These are phyloP conservation scores for Aspergillus funiculosus DNA, from an alignment of 495 filamentous ascomycete species.

Conservation along the genomic window DNA sequence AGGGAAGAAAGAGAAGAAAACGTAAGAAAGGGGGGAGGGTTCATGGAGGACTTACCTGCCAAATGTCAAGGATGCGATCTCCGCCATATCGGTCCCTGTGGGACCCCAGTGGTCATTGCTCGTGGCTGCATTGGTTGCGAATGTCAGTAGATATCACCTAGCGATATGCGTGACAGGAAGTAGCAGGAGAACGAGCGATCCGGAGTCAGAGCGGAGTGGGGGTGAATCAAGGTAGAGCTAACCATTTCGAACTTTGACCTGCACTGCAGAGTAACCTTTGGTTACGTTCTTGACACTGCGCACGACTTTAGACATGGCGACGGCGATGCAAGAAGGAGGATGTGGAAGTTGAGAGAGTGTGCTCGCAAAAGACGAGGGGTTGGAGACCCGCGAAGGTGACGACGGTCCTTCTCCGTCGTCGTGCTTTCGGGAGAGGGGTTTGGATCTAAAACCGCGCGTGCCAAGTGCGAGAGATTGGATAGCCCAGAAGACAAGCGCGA, in stretches of 20 bases:
- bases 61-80: slow-evolving; percentile 95
- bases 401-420: no score
- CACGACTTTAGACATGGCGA: slow-evolving; percentile 90
- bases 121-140: slow-evolving; percentile 57
- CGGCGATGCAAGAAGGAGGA: slow-evolving; percentile 12
- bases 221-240: slow-evolving; percentile 30
- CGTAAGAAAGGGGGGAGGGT: no score
- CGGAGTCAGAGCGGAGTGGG: slow-evolving; percentile 12
- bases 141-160: neutral
- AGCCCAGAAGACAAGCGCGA: slow-evolving; percentile 9
- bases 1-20: slow-evolving; percentile 10
- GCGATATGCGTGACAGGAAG: no score
- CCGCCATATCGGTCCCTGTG: slow-evolving; percentile 96
- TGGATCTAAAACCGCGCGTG: no score
- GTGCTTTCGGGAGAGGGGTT: no score
- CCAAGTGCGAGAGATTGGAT: no score
- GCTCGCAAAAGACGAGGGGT: slow-evolving; percentile 8
- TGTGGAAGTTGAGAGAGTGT: neutral
- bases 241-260: slow-evolving; percentile 99
- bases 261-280: slow-evolving; percentile 94
- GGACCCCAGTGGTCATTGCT: slow-evolving; percentile 99
- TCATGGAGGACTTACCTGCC: slow-evolving; percentile 95
- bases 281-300: slow-evolving; percentile 99
- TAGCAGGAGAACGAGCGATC: neutral
- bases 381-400: slow-evolving; percentile 2